Evolutionary conservation across 106 monocot species (phyloP).

Genomic region (Dendrobium catenatum): DNA sequence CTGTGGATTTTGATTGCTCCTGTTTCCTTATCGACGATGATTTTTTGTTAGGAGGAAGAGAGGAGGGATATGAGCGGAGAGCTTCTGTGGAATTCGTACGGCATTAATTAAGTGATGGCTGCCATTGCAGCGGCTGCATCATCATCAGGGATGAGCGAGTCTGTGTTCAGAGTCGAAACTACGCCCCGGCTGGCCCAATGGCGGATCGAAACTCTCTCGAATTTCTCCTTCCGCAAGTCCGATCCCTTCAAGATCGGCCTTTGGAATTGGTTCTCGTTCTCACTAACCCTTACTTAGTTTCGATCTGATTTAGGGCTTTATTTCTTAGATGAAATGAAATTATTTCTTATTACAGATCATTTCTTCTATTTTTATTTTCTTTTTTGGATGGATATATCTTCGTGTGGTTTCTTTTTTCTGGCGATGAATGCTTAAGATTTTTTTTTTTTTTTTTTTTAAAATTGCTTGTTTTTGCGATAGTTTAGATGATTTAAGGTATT

Average conservation of each 20-base stretch:
- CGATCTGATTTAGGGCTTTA: neutral
- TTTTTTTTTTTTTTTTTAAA: neutral
- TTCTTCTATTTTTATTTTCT: too few species aligned
- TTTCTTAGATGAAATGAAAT: neutral
- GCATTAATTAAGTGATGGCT: conserved; percentile 72
- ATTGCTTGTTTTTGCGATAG: neutral
- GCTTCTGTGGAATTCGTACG: conserved; percentile 51
- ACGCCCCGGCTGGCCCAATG: conserved; percentile 79
- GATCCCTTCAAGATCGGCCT: conserved; percentile 82
- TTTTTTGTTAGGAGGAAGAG: neutral
- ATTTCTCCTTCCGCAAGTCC: conserved; percentile 72
- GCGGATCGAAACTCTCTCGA: conserved; percentile 61
- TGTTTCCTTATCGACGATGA: neutral
- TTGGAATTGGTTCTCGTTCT: conserved; percentile 60
- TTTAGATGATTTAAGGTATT: neutral
- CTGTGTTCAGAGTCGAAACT: conserved; percentile 72
- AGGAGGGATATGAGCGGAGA: conserved; percentile 27
- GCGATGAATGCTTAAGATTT: neutral
- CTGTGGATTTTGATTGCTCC: neutral
- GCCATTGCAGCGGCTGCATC: conserved; percentile 6
- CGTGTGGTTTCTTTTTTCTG: neutral
- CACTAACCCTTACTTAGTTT: neutral
- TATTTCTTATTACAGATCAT: neutral
- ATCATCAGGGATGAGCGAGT: conserved; percentile 45
- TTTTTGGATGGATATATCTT: neutral